phyloP scores from a whole-genome alignment of 1,139 yeast species.

The Debaryomycetaceae sp. region DNA sequence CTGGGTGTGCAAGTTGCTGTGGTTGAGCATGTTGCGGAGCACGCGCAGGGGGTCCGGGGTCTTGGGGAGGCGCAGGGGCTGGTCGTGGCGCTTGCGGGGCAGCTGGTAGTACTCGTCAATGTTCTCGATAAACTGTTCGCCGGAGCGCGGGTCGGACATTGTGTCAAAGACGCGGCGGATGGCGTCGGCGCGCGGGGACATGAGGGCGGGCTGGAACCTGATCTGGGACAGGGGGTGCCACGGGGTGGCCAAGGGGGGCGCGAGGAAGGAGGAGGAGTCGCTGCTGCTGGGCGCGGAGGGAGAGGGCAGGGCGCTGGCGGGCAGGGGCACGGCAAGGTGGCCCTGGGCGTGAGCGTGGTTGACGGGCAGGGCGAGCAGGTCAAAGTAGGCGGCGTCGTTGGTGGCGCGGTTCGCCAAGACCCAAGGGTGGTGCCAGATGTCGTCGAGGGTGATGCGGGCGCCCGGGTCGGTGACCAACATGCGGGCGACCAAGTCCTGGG shows the following conservation, averaged over 20 bases:
- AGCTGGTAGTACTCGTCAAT: slow-evolving; percentile 7
- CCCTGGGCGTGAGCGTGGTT: slow-evolving; percentile 2
- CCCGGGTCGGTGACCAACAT: slow-evolving; percentile 54
- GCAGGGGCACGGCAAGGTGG: not conserved
- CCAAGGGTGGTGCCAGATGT: slow-evolving; percentile 51
- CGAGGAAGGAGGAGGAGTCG: slow-evolving; percentile 4
- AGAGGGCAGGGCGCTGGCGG: not conserved
- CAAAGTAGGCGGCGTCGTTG: slow-evolving; percentile 1
- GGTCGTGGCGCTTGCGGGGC: not conserved
- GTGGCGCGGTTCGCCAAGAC: slow-evolving; percentile 6
- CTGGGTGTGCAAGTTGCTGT: not conserved
- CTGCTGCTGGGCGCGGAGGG: too few species aligned
- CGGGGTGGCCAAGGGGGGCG: not conserved
- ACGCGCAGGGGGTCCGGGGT: slow-evolving; percentile 18
- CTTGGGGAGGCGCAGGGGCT: slow-evolving; percentile 1
- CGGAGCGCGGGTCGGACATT: slow-evolving; percentile 24
- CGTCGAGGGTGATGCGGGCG: slow-evolving; percentile 50
- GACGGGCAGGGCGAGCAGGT: too few species aligned
- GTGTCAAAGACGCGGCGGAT: slow-evolving; percentile 34
- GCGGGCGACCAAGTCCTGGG: slow-evolving; percentile 48
- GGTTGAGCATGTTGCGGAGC: slow-evolving; percentile 13
- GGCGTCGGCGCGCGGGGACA: slow-evolving; percentile 31
- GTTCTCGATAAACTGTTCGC: slow-evolving; percentile 14
- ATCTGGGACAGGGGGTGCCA: not conserved
- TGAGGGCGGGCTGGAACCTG: slow-evolving; percentile 1